Conservation (phyloP, 371 early-diverging fungal species). For the Batkoa obscura region DNA sequence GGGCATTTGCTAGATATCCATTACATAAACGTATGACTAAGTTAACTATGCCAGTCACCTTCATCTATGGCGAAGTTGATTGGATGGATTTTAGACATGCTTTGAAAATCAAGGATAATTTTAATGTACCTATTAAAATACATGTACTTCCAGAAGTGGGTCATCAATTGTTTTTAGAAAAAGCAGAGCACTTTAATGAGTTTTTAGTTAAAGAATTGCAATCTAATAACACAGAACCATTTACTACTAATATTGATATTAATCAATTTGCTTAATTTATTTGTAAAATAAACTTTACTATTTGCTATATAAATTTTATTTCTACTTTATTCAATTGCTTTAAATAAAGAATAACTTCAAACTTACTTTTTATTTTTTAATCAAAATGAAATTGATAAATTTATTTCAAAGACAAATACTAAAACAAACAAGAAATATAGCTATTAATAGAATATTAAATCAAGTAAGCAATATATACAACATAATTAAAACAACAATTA, state of each 20-base stretch:
- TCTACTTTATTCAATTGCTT: too few species aligned
- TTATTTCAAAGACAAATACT: too few species aligned
- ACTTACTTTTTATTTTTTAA: too few species aligned
- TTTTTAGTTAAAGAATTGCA: neutral
- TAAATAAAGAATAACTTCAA: too few species aligned
- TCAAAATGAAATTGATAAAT: too few species aligned
- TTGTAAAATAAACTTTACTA: too few species aligned
- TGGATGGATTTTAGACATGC: slow-evolving; percentile 85
- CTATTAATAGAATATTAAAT: too few species aligned
- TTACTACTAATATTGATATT: neutral
- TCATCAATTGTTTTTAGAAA: slow-evolving; percentile 78
- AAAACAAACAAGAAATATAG: too few species aligned
- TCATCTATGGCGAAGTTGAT: slow-evolving; percentile 47
- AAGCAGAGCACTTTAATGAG: slow-evolving; percentile 52
- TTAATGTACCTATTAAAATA: slow-evolving; percentile 29
- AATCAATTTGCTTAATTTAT: too few species aligned
- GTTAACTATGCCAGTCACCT: slow-evolving; percentile 57
- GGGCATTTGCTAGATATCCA: slow-evolving; percentile 68
- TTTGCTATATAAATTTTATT: too few species aligned
- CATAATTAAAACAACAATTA: too few species aligned
- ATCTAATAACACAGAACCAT: neutral
- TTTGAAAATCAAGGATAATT: slow-evolving; percentile 25
- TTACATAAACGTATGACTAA: slow-evolving; percentile 37
- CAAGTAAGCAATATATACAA: too few species aligned
- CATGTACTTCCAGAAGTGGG: slow-evolving; percentile 37